Evolutionary conservation across 345 rosid genomes (phyloP).

Genomic region (Noccaea caerulescens): DNA sequence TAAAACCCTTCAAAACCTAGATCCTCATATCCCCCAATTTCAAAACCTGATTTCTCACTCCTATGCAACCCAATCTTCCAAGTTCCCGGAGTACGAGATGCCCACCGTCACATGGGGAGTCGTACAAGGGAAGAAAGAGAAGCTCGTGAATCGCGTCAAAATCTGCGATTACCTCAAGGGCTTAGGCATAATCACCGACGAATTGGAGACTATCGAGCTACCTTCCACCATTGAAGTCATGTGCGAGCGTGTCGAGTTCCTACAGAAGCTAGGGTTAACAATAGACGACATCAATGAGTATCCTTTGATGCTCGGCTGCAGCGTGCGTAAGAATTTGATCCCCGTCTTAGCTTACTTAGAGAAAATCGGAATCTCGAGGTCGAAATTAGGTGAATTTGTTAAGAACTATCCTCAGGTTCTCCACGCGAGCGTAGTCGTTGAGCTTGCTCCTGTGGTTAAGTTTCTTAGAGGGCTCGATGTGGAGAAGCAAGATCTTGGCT

Average conservation of each 20-base stretch:
- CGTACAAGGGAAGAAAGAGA: slow-evolving; percentile 83
- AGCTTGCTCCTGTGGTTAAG: slow-evolving; percentile 87
- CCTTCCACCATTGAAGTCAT: slow-evolving; percentile 93
- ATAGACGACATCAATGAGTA: slow-evolving; percentile 85
- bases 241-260: slow-evolving; percentile 84
- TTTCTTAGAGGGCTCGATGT: slow-evolving; percentile 92
- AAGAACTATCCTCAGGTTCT: slow-evolving; percentile 83
- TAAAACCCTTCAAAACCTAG: slow-evolving; percentile 44
- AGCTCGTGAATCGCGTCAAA: slow-evolving; percentile 87
- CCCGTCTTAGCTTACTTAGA: slow-evolving; percentile 89
- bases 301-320: slow-evolving; percentile 82
- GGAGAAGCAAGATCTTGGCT: slow-evolving; percentile 82
- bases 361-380: slow-evolving; percentile 69
- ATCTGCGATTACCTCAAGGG: slow-evolving; percentile 83
- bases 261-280: slow-evolving; percentile 75
- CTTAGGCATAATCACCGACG: slow-evolving; percentile 87
- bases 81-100: slow-evolving; percentile 90
- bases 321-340: slow-evolving; percentile 85
- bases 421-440: slow-evolving; percentile 84
- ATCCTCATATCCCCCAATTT: slow-evolving; percentile 25
- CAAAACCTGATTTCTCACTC: slow-evolving; percentile 35
- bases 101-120: slow-evolving; percentile 97
- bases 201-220: slow-evolving; percentile 71
- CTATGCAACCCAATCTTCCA: slow-evolving; percentile 66
- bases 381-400: slow-evolving; percentile 82